Evolutionary conservation across 768 basidiomycete species (phyloP).

Genomic region (Macrolepiota dolichaula): DNA sequence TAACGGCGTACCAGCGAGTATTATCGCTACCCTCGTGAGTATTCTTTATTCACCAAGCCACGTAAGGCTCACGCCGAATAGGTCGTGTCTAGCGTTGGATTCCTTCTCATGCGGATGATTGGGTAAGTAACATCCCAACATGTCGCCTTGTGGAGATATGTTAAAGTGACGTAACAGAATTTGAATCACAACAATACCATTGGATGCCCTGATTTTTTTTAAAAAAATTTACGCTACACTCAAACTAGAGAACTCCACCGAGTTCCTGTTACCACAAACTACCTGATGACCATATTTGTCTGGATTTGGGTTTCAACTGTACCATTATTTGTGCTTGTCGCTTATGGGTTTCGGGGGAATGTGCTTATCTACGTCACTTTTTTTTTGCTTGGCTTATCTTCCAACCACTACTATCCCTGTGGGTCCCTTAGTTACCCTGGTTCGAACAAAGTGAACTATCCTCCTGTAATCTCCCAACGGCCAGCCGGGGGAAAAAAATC

Average conservation of each 20-base stretch:
- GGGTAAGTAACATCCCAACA: slow-evolving; percentile 45
- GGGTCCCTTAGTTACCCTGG: background rate
- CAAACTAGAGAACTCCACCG: background rate
- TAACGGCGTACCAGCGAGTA: slow-evolving; percentile 92
- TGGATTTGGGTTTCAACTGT: background rate
- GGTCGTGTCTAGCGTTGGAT: slow-evolving; percentile 88
- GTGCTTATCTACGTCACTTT: background rate
- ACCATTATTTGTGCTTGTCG: background rate
- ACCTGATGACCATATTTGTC: background rate
- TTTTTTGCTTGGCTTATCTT: background rate
- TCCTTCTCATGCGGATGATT: slow-evolving; percentile 66
- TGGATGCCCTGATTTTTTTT: background rate
- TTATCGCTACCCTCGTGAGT: slow-evolving; percentile 79
- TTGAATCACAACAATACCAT: background rate
- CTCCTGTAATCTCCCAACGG: no score
- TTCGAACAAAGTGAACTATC: no score
- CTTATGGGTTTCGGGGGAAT: background rate
- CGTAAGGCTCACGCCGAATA: slow-evolving; percentile 22
- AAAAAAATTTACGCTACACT: background rate
- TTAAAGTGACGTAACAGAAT: background rate
- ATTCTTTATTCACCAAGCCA: slow-evolving; percentile 1
- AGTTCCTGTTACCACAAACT: background rate
- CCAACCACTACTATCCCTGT: background rate
- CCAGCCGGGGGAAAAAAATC: background rate
- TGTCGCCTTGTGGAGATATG: background rate